Conservation (phyloP, 83 land plant species). For the Larix sibirica region DNA sequence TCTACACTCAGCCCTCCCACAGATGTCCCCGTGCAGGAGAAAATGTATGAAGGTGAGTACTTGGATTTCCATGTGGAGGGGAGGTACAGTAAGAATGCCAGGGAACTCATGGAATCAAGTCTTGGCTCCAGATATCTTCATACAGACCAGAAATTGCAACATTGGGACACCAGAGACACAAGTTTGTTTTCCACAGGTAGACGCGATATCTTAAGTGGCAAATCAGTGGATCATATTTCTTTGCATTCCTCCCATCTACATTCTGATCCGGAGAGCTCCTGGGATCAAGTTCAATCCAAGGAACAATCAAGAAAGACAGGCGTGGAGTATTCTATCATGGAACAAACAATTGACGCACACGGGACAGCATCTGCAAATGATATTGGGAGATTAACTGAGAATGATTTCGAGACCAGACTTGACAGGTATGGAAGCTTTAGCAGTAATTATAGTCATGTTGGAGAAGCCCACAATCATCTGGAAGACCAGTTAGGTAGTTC, state of each 20-base stretch:
- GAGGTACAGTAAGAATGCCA: constrained; percentile 20
- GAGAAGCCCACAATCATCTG: constrained; percentile 16
- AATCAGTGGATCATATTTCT: constrained; percentile 38
- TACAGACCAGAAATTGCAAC: constrained; percentile 30
- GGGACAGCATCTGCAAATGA: neutral
- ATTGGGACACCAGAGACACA: constrained; percentile 13
- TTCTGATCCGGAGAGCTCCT: constrained; percentile 23
- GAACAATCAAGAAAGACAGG: constrained; percentile 30
- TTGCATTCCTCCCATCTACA: constrained; percentile 14
- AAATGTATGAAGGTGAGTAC: constrained; percentile 28
- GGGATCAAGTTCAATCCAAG: constrained; percentile 29
- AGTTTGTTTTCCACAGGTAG: constrained; percentile 14
- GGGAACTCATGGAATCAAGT: constrained; percentile 35
- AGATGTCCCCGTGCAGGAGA: constrained; percentile 25
- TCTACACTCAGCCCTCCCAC: neutral
- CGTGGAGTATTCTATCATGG: neutral
- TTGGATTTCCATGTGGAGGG: constrained; percentile 25
- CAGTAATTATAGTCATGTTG: neutral
- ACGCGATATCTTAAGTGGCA: constrained; percentile 19
- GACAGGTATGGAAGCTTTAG: constrained; percentile 8
- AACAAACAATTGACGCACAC: neutral
- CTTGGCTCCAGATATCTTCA: neutral
- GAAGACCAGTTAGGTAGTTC: constrained; percentile 30
- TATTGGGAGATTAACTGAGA: constrained; percentile 16
- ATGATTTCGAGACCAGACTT: constrained; percentile 6